Evolutionary conservation across 129 eudicot genomes (phyloP), one percentile per base, ranked within the genome.

Genomic region (Tagetes patula): DNA sequence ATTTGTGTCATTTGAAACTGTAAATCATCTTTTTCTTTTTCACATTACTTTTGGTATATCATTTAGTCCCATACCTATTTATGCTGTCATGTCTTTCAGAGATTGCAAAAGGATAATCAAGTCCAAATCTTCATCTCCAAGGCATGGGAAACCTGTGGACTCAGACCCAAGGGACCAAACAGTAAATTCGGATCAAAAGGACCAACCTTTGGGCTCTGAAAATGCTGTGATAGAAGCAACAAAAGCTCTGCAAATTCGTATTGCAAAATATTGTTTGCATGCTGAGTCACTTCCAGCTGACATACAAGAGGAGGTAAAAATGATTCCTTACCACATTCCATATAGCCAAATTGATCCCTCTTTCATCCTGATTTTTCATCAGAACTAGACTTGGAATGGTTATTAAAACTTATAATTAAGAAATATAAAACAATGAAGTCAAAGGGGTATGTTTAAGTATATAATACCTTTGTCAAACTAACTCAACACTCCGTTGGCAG

Each of bases 201-300:
- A 64, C 30, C 34, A 40, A 39, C 11, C 50, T 2, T 0, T 65
- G 49, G 33, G 30, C 11, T 20, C 10, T 73, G 92, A 85, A 82
- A 63, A 46, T 67, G 86, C 47, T 6, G 88, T 33, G 87, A 89
- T 75, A n/a, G 1, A 37, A 92, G 90, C 31, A 91, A 86, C 84
- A n/a, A 83, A 77, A 75, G 55, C 67, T 65, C 69, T 90, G 66
- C 43, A 75, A 38, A 68, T 77, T 27, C 65, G 79, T 82, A 83
- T 94, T 38, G 75, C 13, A 70, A 87, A 86, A 48, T 70, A 79
- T 72, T 85, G 78, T 71, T 69, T 20, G 63, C 86, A 62, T 64
- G 96, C 60, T 56, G 83, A 75, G 41, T 90, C 86, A 73, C 78
- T 86, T 30, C 75, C 94, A 30, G 50, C 82, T 30, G 36, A 49